Base-by-base conservation (phyloP, 495 filamentous ascomycete genomes). In the Cenococcum geophilum region DNA sequence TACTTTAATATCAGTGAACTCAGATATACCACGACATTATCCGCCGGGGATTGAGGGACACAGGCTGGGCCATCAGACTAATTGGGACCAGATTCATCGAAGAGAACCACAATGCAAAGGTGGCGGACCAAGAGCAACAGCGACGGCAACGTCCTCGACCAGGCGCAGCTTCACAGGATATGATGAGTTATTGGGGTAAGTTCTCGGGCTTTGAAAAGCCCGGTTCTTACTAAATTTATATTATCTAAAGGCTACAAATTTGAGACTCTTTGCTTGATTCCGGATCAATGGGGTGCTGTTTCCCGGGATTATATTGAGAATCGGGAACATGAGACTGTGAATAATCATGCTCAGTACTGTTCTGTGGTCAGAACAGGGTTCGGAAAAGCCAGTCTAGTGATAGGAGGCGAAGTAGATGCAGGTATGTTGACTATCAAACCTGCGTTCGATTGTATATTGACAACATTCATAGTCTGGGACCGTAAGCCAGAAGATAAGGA, bases 331-430 rank as follows among this genome's bases (percentile, higher is more conserved):
- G 74, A 86, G 57, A 60, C 85, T 1, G 91, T 96, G 36, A 90
- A 83, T 67, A 97, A 97, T 69, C 80, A 90, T 63, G 86, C 88
- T 8, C 93, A 97, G 65, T 96, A 95, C 75, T 98, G 93, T 73
- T 96, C 91, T 0, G 83, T 98, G 14, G 91, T 95, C 16, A 84
- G 84, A 21, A 96, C 91, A 0, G 88, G 89, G 5, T 86, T 97
- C 58, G 92, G 90, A 0, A 83, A 82, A 54, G 76, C 80, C 0
- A 78, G 77, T 14, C 68, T 97, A 61, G 76, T 95, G 36, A 76
- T 98, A 1, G 93, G 91, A n/a, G 93, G 93, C 8, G 93, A 99
- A 73, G 92, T 99, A 10, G 93, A 99, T 75, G 89, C 49, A 52
- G 49, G 43, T 23, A 43, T 40, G 23, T 4, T 14, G 40, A 16